Conservation (phyloP, 768 basidiomycete genomes). For the Mycena galopus region DNA sequence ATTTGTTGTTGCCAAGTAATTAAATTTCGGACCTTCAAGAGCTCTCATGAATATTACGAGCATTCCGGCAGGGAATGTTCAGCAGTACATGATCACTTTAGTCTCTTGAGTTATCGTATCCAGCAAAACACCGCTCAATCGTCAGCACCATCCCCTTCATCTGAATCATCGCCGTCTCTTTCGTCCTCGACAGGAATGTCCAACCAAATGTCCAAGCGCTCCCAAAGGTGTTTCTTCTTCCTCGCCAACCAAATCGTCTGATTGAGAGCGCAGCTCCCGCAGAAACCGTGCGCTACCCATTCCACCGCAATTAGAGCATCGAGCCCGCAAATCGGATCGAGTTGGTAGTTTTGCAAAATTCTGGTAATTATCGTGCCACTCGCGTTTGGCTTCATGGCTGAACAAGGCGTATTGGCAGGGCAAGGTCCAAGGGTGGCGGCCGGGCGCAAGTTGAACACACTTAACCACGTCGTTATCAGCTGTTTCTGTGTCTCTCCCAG, state of each 20-base stretch:
- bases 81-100: no score
- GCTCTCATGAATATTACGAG: no score
- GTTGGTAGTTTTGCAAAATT: background rate
- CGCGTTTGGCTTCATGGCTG: background rate
- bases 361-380: background rate
- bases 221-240: conserved; percentile 11
- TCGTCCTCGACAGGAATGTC: background rate
- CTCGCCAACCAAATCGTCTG: background rate
- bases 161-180: background rate
- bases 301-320: background rate
- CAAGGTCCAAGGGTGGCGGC: background rate
- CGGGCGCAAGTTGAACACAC: background rate
- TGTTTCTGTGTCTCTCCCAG: conserved; percentile 31
- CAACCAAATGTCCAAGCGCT: conserved; percentile 13
- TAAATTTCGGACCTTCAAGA: no score
- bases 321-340: conserved; percentile 17
- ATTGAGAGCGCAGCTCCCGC: background rate
- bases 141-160: background rate
- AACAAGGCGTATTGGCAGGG: background rate
- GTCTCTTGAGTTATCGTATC: no score
- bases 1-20: no score
- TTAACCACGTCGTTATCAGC: conserved; percentile 29
- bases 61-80: no score
- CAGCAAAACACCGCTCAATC: background rate
- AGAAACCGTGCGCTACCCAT: background rate